Evolutionary conservation across 768 basidiomycete species (phyloP), one percentile per base, ranked within the genome.

Genomic region (Hemileccinum rubropunctum): DNA sequence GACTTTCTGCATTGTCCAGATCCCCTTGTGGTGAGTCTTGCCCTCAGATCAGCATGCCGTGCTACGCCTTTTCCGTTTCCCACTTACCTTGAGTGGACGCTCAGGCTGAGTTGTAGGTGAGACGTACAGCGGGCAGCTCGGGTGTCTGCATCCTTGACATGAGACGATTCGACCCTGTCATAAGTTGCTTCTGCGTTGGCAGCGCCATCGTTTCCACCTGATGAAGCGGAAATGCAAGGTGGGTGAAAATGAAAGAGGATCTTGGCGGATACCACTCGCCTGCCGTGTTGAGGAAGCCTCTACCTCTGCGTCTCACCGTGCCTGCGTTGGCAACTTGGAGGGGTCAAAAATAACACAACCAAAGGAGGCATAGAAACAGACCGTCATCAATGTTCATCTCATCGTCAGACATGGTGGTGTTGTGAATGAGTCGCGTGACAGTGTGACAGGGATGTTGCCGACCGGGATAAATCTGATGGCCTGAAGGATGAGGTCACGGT

Each of bases 331-430:
- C 74, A 44, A 81, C 81, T 84, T 47, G 8, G 27, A 26, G 3
- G 33, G n/a, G 39, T 56, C 23, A 51, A 26, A 15, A 23, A 34
- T 44, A 23, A 27, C 37, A 34, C n/a, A 10, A 26, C 41, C n/a
- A 28, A 14, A 12, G 6, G 17, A 26, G 23, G 10, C 38, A 1
- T 11, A 11, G 33, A 17, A 14, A 66, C 76, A 32, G 62, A 88
- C 91, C 78, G 42, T 93, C 91, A 67, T 93, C 91, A 61, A 93
- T 88, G 62, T 87, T 88, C 91, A 93, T 93, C 64, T 87, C 91
- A 73, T 93, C 89, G 78, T 91, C 90, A 48, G 89, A 91, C 90
- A 91, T 92, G 70, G 66, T 82, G 69, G 64, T 57, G 14, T 37
- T 48, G 32, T 34, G 20, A 36, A 32, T 26, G 47, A 37, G 26